phyloP scores from a whole-genome alignment of 345 rosid species.

The Moricandia moricandioides region DNA sequence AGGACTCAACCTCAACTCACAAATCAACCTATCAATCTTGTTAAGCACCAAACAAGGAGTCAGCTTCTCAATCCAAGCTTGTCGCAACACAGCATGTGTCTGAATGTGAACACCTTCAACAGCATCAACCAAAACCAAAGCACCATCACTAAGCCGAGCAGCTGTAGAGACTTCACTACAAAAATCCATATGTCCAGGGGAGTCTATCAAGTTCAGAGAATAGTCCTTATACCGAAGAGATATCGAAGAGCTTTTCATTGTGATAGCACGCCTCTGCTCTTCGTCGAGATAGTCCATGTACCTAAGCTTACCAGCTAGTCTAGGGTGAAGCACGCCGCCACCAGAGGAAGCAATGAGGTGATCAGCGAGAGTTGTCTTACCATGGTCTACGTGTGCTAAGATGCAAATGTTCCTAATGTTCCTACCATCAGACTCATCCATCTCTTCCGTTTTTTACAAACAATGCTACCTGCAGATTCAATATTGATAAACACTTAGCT shows the following conservation, averaged over 20 bases:
- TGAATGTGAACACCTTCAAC: constrained; percentile 95
- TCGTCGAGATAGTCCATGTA: constrained; percentile 92
- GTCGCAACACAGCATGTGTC: constrained; percentile 88
- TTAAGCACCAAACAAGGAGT: constrained; percentile 92
- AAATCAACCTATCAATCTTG: constrained; percentile 89
- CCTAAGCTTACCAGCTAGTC: constrained; percentile 79
- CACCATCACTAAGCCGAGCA: constrained; percentile 89
- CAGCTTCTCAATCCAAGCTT: constrained; percentile 88
- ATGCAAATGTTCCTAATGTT: constrained; percentile 79
- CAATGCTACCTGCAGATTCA: constrained; percentile 12
- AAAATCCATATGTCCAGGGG: constrained; percentile 98
- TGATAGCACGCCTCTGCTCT: constrained; percentile 94
- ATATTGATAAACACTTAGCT: not conserved
- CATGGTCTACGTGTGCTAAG: constrained; percentile 94
- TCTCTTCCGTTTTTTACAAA: not conserved
- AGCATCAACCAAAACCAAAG: constrained; percentile 88
- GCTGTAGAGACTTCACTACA: constrained; percentile 95
- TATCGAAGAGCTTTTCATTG: constrained; percentile 95
- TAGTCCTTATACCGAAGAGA: constrained; percentile 56
- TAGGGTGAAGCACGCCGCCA: constrained; percentile 75
- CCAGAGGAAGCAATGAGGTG: constrained; percentile 84
- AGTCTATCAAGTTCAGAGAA: constrained; percentile 73
- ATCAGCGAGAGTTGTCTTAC: constrained; percentile 92
- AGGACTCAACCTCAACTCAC: constrained; percentile 76
- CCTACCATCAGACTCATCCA: constrained; percentile 48